A percentile compares a stretch with the other conserved stretches of the same genome.
Evolutionary conservation across 2,329 filamentous ascomycete species (phyloP).

Genomic region (Beauveria varroae): DNA sequence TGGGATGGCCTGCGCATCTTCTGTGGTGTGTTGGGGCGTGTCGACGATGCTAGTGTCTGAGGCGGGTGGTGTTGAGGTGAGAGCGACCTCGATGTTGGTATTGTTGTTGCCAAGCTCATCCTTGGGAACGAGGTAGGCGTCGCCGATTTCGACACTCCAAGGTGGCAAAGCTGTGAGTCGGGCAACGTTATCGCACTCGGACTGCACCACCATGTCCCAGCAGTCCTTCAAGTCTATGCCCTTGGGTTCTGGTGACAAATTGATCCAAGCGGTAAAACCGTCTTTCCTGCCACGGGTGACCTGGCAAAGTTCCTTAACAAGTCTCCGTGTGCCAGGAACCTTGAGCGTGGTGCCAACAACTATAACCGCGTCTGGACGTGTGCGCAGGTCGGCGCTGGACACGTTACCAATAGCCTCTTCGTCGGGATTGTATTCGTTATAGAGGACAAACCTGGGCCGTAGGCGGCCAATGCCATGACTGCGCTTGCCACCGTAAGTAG

Average conservation of each 20-base stretch:
- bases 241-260: constrained; percentile 75
- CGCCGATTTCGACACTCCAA: constrained; percentile 48
- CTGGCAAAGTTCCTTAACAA: constrained; percentile 85
- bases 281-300: constrained; percentile 76
- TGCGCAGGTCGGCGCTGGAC: constrained; percentile 75
- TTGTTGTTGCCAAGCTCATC: constrained; percentile 34
- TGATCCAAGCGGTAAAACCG: constrained; percentile 90
- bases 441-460: constrained; percentile 88
- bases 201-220: constrained; percentile 86
- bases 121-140: constrained; percentile 39
- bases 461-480: constrained; percentile 89
- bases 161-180: constrained; percentile 56
- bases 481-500: constrained; percentile 69
- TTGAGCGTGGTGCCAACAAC: constrained; percentile 95
- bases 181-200: constrained; percentile 83
- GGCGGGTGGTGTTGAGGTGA: constrained; percentile 19
- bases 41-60: constrained; percentile 15
- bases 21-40: constrained; percentile 29
- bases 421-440: constrained; percentile 95
- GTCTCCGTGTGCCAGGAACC: constrained; percentile 82
- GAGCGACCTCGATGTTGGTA: constrained; percentile 25
- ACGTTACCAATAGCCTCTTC: constrained; percentile 93
- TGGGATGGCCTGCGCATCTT: constrained; percentile 42
- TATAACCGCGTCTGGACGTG: constrained; percentile 81
- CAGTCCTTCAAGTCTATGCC: constrained; percentile 82